Conservation (phyloP, 345 rosid species). For the Leavenworthia alabamica region DNA sequence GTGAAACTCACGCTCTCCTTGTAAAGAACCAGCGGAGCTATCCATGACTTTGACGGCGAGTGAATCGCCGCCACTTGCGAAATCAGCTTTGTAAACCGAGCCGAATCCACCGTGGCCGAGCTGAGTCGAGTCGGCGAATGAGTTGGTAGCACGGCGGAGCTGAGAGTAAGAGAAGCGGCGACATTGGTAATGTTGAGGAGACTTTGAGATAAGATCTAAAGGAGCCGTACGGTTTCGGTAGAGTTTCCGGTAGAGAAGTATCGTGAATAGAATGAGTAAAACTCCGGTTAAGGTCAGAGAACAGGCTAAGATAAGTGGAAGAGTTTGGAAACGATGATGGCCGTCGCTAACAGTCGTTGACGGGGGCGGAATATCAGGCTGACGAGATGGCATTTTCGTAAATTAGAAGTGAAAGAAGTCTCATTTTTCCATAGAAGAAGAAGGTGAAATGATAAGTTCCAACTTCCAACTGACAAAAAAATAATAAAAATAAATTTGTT, state of each 20-base stretch:
- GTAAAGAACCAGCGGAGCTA: slow-evolving; percentile 45
- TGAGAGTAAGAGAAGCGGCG: slow-evolving; percentile 70
- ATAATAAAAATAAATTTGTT: background rate
- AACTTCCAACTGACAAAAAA: slow-evolving; percentile 6
- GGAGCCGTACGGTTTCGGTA: slow-evolving; percentile 73
- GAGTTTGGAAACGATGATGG: slow-evolving; percentile 19
- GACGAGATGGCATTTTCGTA: slow-evolving; percentile 50
- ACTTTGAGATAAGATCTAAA: slow-evolving; percentile 43
- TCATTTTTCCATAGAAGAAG: slow-evolving; percentile 20
- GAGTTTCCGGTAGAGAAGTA: slow-evolving; percentile 63
- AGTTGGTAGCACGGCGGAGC: slow-evolving; percentile 73
- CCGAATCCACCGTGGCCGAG: slow-evolving; percentile 98
- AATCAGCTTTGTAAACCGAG: slow-evolving; percentile 50
- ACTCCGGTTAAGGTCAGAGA: slow-evolving; percentile 31
- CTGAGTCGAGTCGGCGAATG: slow-evolving; percentile 63
- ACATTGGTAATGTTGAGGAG: slow-evolving; percentile 48
- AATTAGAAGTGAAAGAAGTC: slow-evolving; percentile 8
- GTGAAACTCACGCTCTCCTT: slow-evolving; percentile 76
- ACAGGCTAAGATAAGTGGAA: slow-evolving; percentile 38
- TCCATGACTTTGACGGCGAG: slow-evolving; percentile 76
- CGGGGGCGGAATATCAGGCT: slow-evolving; percentile 26
- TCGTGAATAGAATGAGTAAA: slow-evolving; percentile 36
- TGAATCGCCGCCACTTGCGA: slow-evolving; percentile 30
- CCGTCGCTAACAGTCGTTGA: background rate
- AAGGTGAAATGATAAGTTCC: slow-evolving; percentile 19